phyloP scores from a whole-genome alignment of 2,329 filamentous ascomycete genomes.

The Keithomyces neogunnii region DNA sequence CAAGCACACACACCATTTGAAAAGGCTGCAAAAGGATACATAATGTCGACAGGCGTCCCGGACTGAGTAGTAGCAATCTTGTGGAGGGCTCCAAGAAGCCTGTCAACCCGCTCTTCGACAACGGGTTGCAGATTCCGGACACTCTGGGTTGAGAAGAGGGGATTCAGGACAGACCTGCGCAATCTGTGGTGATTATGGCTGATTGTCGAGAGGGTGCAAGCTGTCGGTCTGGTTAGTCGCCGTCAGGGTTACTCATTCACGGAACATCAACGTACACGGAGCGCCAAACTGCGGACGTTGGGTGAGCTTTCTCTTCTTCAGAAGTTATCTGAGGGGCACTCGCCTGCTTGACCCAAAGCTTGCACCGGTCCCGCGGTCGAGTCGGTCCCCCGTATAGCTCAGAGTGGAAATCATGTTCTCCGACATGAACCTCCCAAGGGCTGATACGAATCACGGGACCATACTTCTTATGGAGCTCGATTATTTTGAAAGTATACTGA shows the following conservation, averaged over 20 bases:
- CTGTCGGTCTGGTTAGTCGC: conserved; percentile 11
- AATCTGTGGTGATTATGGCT: conserved; percentile 25
- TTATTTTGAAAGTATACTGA: conserved; percentile 32
- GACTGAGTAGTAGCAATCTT: conserved; percentile 17
- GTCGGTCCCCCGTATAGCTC: conserved; percentile 27
- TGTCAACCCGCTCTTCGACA: conserved; percentile 26
- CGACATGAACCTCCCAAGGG: conserved; percentile 31
- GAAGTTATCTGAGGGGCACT: not conserved
- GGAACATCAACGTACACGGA: conserved; percentile 17
- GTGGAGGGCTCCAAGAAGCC: conserved; percentile 22
- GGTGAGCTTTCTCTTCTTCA: not conserved
- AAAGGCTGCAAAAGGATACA: conserved; percentile 30
- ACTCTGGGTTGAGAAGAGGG: conserved; percentile 28
- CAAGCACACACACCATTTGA: conserved; percentile 22
- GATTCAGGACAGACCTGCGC: conserved; percentile 25
- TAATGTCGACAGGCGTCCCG: conserved; percentile 23
- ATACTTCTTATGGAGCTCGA: conserved; percentile 31
- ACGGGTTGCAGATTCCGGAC: conserved; percentile 29
- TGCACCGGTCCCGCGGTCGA: conserved; percentile 23
- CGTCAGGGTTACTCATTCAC: not conserved
- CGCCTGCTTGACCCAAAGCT: conserved; percentile 27
- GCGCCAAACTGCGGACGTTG: conserved; percentile 20
- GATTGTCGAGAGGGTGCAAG: conserved; percentile 25
- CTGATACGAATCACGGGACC: conserved; percentile 32
- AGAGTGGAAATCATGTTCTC: conserved; percentile 28